Percentiles rank a stretch among this genome's conserved stretches.
Conservation (phyloP, 2,329 filamentous ascomycete species). For the Nectriaceae sp. region DNA sequence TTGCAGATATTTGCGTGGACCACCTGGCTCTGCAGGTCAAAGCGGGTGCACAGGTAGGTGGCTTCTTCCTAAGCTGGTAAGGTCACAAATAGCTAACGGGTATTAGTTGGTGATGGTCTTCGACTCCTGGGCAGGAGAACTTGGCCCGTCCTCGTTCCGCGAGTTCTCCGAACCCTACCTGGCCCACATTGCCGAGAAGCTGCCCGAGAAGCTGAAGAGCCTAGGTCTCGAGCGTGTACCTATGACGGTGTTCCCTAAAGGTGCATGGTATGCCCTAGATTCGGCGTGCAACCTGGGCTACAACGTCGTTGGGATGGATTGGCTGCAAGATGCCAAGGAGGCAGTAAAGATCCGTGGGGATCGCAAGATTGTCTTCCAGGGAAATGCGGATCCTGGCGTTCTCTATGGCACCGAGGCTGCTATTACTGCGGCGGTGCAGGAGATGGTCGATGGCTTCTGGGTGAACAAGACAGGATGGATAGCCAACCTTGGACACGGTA, state of each 20-base stretch:
- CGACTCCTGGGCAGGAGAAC: conserved; percentile 95
- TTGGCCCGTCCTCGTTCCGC: conserved; percentile 81
- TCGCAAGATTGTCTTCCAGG: conserved; percentile 78
- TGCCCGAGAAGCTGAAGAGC: conserved; percentile 74
- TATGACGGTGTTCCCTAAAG: conserved; percentile 98
- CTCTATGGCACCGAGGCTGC: conserved; percentile 81
- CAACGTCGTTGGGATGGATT: conserved; percentile 92
- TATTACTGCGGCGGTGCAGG: conserved; percentile 80
- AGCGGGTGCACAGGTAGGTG: conserved; percentile 80
- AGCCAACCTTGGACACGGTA: conserved; percentile 93
- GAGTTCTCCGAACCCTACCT: conserved; percentile 87
- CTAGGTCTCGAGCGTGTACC: conserved; percentile 79
- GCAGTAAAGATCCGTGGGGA: conserved; percentile 79
- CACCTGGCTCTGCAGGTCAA: conserved; percentile 90
- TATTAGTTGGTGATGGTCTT: conserved; percentile 86
- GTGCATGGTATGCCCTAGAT: conserved; percentile 92
- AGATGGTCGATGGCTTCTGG: conserved; percentile 86
- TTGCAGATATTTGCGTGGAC: conserved; percentile 91
- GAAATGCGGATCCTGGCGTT: conserved; percentile 93
- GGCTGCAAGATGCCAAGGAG: conserved; percentile 86
- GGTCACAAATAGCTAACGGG: not conserved
- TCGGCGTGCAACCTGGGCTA: conserved; percentile 86
- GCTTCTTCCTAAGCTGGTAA: not conserved
- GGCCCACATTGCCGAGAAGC: conserved; percentile 76
- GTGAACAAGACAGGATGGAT: conserved; percentile 89